Evolutionary conservation across 345 rosid genomes (phyloP), one percentile per base, ranked within the genome.

Genomic region (Odontarrhena argentea): DNA sequence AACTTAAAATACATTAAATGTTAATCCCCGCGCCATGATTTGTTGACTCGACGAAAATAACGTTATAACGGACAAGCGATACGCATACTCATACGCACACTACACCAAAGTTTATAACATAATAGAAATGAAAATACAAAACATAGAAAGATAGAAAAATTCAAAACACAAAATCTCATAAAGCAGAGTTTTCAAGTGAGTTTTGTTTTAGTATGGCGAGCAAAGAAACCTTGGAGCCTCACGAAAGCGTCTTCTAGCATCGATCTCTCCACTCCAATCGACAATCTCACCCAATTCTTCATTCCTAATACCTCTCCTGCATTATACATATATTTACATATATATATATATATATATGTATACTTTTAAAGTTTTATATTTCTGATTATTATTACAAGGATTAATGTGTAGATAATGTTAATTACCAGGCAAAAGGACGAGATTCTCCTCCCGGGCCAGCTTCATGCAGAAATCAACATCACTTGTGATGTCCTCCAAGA

Each of bases 391-490:
- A 3, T 48, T 12, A 38, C 13, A 42, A 49, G 45, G 5, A 24
- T 49, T 28, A 6, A 14, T 13, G 10, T 43, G 34, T 36, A 55
- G n/a, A n/a, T 40, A 26, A 48, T 48, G 38, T 28, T 49, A 30
- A 22, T 18, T 60, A 84, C 94, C 94, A 14, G 97, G 95, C 38
- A 87, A 55, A 78, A 84, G 72, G 13, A 87, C 71, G 28, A 86
- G 87, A 5, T 86, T 86, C 66, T 87, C 92, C 69, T 91, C 92
- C 49, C 54, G 74, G n/a, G 76, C 82, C 43, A 87, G 80, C 78
- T 81, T 82, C 69, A 76, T 12, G 74, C 87, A 78, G 69, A 91
- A 87, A 24, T 91, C 91, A 26, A 67, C 1, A 66, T 82, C 92
- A 69, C 82, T 80, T 8, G 53, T 51, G 9, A 91, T 82, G 57